Percentiles rank a stretch among this genome's conserved stretches.
These are phyloP conservation scores for Gymnopus androsaceus DNA, from an alignment of 1,284 basidiomycete species.

Conservation along the genomic window DNA sequence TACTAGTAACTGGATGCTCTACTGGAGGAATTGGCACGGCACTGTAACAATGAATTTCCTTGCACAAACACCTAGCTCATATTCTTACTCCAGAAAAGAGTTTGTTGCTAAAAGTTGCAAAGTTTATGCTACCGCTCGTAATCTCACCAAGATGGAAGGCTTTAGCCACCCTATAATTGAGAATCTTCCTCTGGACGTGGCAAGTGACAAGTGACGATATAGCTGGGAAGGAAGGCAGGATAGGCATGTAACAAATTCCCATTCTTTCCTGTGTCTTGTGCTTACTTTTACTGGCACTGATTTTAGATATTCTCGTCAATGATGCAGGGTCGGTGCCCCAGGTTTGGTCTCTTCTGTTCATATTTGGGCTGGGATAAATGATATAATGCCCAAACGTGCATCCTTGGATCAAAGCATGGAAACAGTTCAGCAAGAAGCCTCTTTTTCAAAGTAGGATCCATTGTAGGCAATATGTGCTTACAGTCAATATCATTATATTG, in stretches of 20 bases:
- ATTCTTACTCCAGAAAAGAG: conserved; percentile 44
- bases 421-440: conserved; percentile 51
- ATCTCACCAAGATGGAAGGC: conserved; percentile 50
- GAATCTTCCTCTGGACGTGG: conserved; percentile 54
- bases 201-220: conserved; percentile 49
- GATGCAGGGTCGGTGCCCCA: conserved; percentile 49
- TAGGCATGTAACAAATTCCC: too few species aligned
- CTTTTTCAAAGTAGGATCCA: conserved; percentile 75
- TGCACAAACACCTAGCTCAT: not conserved
- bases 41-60: conserved; percentile 55
- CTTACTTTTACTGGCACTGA: too few species aligned
- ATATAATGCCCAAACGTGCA: conserved; percentile 50
- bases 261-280: too few species aligned
- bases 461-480: conserved; percentile 61
- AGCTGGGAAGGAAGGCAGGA: conserved; percentile 47
- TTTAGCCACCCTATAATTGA: conserved; percentile 45
- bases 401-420: conserved; percentile 62
- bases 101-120: conserved; percentile 58
- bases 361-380: not conserved
- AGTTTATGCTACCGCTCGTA: conserved; percentile 69
- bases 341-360: not conserved
- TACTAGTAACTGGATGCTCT: conserved; percentile 71
- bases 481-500: conserved; percentile 18
- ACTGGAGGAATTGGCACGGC: conserved; percentile 70
- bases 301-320: conserved; percentile 71